phyloP scores from a whole-genome alignment of 495 filamentous ascomycete genomes.

The Podospora pseudopauciseta region DNA sequence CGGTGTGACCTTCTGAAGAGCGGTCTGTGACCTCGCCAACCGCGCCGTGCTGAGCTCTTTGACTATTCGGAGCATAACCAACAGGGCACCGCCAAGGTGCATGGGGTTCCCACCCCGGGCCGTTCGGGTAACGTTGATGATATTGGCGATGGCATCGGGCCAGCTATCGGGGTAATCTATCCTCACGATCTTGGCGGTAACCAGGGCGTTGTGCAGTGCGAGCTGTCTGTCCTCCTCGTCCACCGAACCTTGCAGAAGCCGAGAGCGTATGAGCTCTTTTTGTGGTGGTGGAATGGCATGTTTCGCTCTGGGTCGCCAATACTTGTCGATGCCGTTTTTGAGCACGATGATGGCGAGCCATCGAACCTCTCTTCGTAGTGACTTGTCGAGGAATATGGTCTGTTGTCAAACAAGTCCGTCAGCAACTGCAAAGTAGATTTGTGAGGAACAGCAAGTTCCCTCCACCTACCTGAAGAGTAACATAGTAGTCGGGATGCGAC shows the following conservation, averaged over 20 bases:
- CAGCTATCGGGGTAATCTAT: conserved; percentile 87
- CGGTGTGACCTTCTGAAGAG: conserved; percentile 70
- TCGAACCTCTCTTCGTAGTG: conserved; percentile 67
- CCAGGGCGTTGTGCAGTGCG: conserved; percentile 80
- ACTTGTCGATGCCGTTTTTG: conserved; percentile 92
- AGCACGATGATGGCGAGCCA: conserved; percentile 90
- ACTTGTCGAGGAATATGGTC: conserved; percentile 74
- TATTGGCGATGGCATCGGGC: conserved; percentile 54
- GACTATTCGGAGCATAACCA: conserved; percentile 76
- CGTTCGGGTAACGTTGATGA: conserved; percentile 59
- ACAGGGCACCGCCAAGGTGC: conserved; percentile 64
- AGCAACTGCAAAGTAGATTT: not conserved
- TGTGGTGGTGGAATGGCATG: conserved; percentile 71
- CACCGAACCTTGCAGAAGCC: conserved; percentile 67
- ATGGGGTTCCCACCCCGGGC: conserved; percentile 44
- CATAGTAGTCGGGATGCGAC: conserved; percentile 66
- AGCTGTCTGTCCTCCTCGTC: conserved; percentile 69
- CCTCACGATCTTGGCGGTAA: conserved; percentile 80
- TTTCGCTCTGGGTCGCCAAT: conserved; percentile 73
- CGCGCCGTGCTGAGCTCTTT: conserved; percentile 85
- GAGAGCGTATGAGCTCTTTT: conserved; percentile 68
- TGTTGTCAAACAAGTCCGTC: conserved; percentile 28
- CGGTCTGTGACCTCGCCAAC: conserved; percentile 62
- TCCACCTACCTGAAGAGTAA: conserved; percentile 66
- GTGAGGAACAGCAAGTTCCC: conserved; percentile 3